Percentiles rank a stretch among this genome's conserved stretches.
phyloP scores from a whole-genome alignment of 805 yeast genomes.

The Candida tammaniensis region DNA sequence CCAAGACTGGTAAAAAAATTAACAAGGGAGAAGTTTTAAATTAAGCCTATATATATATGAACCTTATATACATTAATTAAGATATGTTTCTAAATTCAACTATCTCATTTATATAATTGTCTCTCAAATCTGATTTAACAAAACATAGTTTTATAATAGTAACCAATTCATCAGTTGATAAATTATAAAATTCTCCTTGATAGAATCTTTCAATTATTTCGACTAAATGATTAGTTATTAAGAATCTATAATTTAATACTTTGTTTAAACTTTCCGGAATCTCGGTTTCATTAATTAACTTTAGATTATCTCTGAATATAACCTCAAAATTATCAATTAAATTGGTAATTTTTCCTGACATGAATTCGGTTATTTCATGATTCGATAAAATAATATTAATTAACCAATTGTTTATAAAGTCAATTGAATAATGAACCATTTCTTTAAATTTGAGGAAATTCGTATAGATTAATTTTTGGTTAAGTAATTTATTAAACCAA shows the following conservation, averaged over 20 bases:
- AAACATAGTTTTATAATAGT: slow-evolving; percentile 42
- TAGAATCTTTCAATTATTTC: slow-evolving; percentile 49
- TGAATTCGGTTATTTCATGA: slow-evolving; percentile 35
- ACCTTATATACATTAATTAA: background rate
- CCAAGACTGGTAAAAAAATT: slow-evolving; percentile 89
- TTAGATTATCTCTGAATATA: slow-evolving; percentile 20
- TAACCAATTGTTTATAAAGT: slow-evolving; percentile 28
- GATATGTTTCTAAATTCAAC: slow-evolving; percentile 35
- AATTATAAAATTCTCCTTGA: slow-evolving; percentile 50
- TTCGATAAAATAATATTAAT: slow-evolving; percentile 22
- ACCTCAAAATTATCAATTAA: slow-evolving; percentile 23
- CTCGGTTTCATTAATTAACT: slow-evolving; percentile 16
- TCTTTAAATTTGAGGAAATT: slow-evolving; percentile 26
- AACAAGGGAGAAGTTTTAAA: slow-evolving; percentile 21
- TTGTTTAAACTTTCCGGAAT: slow-evolving; percentile 23
- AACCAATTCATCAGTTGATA: slow-evolving; percentile 46
- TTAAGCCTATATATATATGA: slow-evolving; percentile 2
- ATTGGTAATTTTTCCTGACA: slow-evolving; percentile 27
- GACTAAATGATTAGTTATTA: slow-evolving; percentile 38
- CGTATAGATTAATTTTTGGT: slow-evolving; percentile 22
- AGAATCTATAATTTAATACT: slow-evolving; percentile 27
- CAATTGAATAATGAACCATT: slow-evolving; percentile 23
- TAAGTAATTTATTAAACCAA: slow-evolving; percentile 21
- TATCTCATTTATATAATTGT: slow-evolving; percentile 44
- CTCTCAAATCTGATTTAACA: slow-evolving; percentile 45